Percentiles rank a stretch among this genome's conserved stretches.
These are phyloP conservation scores for Ettlia oleoabundans DNA, from an alignment of 139 green algal species.

Conservation along the genomic window DNA sequence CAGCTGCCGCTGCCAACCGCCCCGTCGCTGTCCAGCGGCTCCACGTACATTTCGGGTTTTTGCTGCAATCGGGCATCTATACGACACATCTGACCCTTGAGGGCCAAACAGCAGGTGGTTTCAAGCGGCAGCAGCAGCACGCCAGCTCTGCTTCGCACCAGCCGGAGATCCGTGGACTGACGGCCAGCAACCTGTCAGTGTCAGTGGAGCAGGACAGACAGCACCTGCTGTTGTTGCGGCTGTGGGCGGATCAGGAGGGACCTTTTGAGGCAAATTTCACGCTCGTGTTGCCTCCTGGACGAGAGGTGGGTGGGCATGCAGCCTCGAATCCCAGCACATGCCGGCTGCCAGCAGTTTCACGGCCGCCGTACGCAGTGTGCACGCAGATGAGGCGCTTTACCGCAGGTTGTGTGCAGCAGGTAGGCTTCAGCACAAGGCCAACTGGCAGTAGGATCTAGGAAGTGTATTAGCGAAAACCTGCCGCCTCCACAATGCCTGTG, in stretches of 20 bases:
- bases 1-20: background rate
- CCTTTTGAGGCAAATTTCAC: constrained; percentile 9
- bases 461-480: too few relatives aligned
- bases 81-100: background rate
- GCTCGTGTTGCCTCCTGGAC: background rate
- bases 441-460: too few relatives aligned
- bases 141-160: too few relatives aligned
- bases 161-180: background rate
- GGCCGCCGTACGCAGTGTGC: too few relatives aligned
- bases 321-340: background rate
- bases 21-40: background rate
- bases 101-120: too few relatives aligned
- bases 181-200: constrained; percentile 6
- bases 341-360: too few relatives aligned
- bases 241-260: constrained; percentile 26
- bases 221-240: constrained; percentile 14
- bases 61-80: constrained; percentile 11
- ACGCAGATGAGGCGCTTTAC: too few relatives aligned
- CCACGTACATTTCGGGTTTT: background rate
- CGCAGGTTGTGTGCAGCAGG: too few relatives aligned
- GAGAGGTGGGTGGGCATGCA: background rate
- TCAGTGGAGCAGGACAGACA: background rate
- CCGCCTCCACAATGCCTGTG: background rate
- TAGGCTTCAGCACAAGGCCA: too few relatives aligned
- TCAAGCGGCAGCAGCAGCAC: too few relatives aligned